phyloP scores from a whole-genome alignment of 192 early-diverging fungal genomes.

The Spinellus fusiger region DNA sequence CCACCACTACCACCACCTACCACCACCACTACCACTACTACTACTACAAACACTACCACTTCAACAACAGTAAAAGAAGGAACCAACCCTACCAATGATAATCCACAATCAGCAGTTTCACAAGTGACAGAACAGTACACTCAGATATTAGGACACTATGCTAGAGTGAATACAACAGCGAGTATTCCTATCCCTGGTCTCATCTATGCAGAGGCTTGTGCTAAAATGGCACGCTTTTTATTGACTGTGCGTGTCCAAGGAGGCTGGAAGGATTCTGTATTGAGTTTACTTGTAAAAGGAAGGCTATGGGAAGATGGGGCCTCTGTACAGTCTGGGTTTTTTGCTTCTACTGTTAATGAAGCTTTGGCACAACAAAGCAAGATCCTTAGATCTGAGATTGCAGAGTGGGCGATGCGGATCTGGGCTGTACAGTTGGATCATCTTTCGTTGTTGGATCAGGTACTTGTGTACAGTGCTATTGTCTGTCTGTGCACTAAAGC shows the following conservation, averaged over 20 bases:
- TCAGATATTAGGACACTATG: constrained; percentile 60
- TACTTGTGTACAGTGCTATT: constrained; percentile 3
- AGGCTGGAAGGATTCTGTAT: constrained; percentile 33
- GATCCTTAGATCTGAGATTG: constrained; percentile 46
- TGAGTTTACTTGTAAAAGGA: constrained; percentile 30
- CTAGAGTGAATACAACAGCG: constrained; percentile 38
- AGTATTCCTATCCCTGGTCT: constrained; percentile 47
- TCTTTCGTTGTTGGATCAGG: constrained; percentile 52
- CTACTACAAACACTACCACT: not conserved
- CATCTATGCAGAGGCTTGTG: constrained; percentile 57
- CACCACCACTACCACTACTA: not conserved
- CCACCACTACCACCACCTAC: too few species aligned
- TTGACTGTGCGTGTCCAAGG: constrained; percentile 34
- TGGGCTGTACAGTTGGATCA: constrained; percentile 46
- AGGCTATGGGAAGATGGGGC: constrained; percentile 4
- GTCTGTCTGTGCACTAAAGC: not conserved
- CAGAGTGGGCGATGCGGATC: constrained; percentile 60
- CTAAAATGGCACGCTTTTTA: constrained; percentile 64
- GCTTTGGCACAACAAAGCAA: constrained; percentile 19
- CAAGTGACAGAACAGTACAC: constrained; percentile 67
- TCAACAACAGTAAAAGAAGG: not conserved
- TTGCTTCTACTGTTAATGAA: not conserved
- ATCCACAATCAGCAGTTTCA: constrained; percentile 26
- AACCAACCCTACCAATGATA: not conserved
- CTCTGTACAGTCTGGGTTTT: not conserved